phyloP scores from a whole-genome alignment of 1,139 yeast genomes.

The Zygotorulaspora mrakii region DNA sequence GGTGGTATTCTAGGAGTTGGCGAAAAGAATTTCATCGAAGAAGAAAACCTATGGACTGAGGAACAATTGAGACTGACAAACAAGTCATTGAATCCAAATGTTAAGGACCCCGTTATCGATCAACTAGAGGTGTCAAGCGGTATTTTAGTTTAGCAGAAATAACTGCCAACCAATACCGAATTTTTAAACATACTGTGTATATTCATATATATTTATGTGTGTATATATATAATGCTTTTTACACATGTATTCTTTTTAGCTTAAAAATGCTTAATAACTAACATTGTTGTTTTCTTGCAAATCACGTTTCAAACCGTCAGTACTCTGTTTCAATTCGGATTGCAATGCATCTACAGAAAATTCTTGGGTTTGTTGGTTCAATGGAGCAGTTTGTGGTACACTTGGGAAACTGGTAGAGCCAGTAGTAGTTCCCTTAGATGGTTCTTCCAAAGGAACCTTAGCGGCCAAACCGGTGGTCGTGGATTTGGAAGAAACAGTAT shows the following conservation, averaged over 20 bases:
- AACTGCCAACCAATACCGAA: neutral
- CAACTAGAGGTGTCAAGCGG: slow-evolving; percentile 72
- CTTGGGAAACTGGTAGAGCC: slow-evolving; percentile 12
- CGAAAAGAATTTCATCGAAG: slow-evolving; percentile 43
- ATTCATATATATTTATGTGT: slow-evolving; percentile 7
- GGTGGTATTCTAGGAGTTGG: slow-evolving; percentile 96
- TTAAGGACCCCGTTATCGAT: slow-evolving; percentile 53
- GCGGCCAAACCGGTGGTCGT: slow-evolving; percentile 34
- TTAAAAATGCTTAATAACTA: slow-evolving; percentile 11
- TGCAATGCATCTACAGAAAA: slow-evolving; percentile 25
- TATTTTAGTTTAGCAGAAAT: slow-evolving; percentile 32
- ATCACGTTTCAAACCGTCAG: slow-evolving; percentile 34
- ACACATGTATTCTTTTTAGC: neutral
- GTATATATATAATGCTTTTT: slow-evolving; percentile 2
- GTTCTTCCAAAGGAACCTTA: slow-evolving; percentile 25
- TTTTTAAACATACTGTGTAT: slow-evolving; percentile 8
- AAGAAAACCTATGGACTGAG: slow-evolving; percentile 74
- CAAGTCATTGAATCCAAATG: slow-evolving; percentile 61
- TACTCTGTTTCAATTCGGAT: slow-evolving; percentile 22
- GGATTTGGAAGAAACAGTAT: slow-evolving; percentile 54
- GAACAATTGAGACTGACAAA: slow-evolving; percentile 64
- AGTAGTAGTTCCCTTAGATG: slow-evolving; percentile 18
- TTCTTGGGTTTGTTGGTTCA: slow-evolving; percentile 21
- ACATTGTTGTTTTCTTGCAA: slow-evolving; percentile 31
- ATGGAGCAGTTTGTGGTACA: slow-evolving; percentile 23